phyloP scores from a whole-genome alignment of 805 yeast genomes.

The Wickerhamomyces chambardii region DNA sequence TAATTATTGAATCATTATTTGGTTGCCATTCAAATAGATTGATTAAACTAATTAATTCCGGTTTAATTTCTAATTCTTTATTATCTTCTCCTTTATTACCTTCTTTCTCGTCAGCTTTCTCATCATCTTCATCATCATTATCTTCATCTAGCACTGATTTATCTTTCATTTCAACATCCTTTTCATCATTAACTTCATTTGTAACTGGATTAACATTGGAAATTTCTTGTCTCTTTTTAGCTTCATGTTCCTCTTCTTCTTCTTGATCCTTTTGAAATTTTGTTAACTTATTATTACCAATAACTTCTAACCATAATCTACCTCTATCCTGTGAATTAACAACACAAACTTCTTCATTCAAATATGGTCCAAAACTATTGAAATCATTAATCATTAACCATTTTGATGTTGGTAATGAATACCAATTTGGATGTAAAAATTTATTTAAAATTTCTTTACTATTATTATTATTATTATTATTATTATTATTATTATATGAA shows the following conservation, averaged over 20 bases:
- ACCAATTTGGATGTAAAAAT: constrained; percentile 56
- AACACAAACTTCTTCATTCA: constrained; percentile 50
- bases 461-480: no score
- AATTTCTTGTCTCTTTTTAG: no score
- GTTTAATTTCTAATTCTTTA: constrained; percentile 5
- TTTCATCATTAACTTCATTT: no score
- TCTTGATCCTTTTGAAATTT: constrained; percentile 2
- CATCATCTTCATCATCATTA: background rate
- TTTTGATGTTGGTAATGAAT: constrained; percentile 50
- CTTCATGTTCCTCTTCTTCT: constrained; percentile 2
- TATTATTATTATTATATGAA: background rate
- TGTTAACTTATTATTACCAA: constrained; percentile 33
- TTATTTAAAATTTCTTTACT: constrained; percentile 40
- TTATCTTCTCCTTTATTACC: constrained; percentile 4
- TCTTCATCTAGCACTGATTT: background rate
- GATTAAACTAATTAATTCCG: constrained; percentile 21
- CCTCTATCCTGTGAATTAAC: constrained; percentile 42
- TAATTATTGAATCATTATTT: constrained; percentile 32
- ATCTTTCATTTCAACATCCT: constrained; percentile 1
- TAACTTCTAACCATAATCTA: constrained; percentile 42
- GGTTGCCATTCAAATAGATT: constrained; percentile 43
- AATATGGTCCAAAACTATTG: constrained; percentile 55
- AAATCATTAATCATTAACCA: constrained; percentile 50
- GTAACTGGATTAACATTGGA: no score
- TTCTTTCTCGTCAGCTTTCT: background rate